Base-by-base conservation (phyloP, 345 rosid genomes). In the Citrus mangshanensis region DNA sequence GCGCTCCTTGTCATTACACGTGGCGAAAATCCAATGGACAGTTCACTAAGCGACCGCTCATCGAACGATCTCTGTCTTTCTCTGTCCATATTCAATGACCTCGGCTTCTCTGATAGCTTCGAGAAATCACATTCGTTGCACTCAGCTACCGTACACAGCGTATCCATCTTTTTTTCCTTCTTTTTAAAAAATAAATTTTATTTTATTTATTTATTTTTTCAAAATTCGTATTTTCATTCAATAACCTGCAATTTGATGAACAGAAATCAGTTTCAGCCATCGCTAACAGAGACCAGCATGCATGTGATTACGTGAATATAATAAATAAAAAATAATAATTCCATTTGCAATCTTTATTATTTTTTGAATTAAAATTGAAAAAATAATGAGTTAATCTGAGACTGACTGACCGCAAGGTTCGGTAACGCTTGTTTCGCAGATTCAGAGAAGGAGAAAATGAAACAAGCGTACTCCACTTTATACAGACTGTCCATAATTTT, bases 21-120 rank as follows among this genome's bases (percentile, higher is more conserved):
- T 4, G 93, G 91, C 27, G 93, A 89, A n/a, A 84, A 10, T 18
- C 86, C 90, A 37, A 54, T 79, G 7, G 89, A 35, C 67, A 90
- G 77, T 30, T 93, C 97, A 67, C 56, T 83, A 1, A 91, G 81
- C 18, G 90, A 87, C 83, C 89, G 81, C 76, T 91, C 97, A 22
- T 91, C 98, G 35, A 79, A 90, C 13, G 98, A 96, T 72, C 89
- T 84, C 77, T 90, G 89, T 82, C 98, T 89, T 7, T 96, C 97
- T 18, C 98, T 89, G 9, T 96, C 97, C 22, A 94, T 84, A 77
- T 85, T 92, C 87, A 95, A 73, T 30, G 86, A 80, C 86, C 92
- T 91, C 63, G 98, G 93, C 88, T 79, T 91, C 74, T 90, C 98
- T 37, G 82, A 70, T 73, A 91, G 74, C 91, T 85, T 92, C 0